A percentile compares a stretch with the other conserved stretches of the same genome.
These are phyloP conservation scores for Syzygium grande DNA, from an alignment of 345 rosid species.

Conservation along the genomic window DNA sequence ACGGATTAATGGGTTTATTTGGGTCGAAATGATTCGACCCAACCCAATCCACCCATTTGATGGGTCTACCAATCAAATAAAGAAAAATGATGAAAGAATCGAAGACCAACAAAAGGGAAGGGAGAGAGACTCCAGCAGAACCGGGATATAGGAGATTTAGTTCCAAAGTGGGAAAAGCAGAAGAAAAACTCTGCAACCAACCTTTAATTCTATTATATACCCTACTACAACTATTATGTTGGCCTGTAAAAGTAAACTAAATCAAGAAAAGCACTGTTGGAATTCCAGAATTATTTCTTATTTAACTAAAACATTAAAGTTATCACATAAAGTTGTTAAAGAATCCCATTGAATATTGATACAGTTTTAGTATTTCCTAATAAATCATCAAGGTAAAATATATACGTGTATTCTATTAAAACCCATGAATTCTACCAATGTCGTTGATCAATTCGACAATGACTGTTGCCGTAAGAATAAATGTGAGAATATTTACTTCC, in stretches of 20 bases:
- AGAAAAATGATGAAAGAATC: neutral
- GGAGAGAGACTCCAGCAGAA: neutral
- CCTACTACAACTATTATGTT: neutral
- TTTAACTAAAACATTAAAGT: neutral
- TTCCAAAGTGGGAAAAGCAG: neutral
- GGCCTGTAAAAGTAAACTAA: neutral
- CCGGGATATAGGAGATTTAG: neutral
- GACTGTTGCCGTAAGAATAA: neutral
- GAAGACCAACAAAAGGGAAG: neutral
- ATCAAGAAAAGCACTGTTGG: neutral
- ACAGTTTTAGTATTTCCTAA: neutral
- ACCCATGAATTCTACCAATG: neutral
- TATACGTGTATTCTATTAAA: neutral
- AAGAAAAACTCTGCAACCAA: neutral
- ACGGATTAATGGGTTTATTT: no score
- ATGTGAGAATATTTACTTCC: neutral
- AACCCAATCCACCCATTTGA: neutral
- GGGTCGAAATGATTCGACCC: no score
- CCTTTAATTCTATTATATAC: neutral
- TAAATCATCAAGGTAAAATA: neutral
- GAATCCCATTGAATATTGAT: neutral
- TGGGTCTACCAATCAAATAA: accelerated
- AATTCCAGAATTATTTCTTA: neutral
- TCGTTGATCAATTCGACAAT: neutral
- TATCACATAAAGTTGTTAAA: neutral